Evolutionary conservation across 805 yeast genomes (phyloP), one percentile per base, ranked within the genome.

Genomic region (Saccharomycopsis synnaedendra): DNA sequence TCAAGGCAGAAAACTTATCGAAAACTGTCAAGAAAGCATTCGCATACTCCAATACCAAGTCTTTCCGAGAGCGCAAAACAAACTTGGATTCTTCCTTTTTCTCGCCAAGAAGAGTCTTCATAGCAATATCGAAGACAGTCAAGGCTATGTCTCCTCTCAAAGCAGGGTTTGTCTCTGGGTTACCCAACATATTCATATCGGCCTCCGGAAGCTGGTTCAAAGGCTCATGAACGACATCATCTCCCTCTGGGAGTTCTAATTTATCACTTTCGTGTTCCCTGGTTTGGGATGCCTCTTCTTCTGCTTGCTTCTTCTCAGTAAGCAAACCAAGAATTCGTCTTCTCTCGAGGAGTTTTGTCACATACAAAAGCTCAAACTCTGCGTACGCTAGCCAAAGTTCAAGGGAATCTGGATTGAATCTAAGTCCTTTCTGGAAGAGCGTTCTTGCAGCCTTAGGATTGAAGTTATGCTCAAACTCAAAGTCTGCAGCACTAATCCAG

Each of bases 401-500:
- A 11, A 70, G 62, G 5, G 81, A 75, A 44, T 85, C 89, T 2
- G 82, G 74, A 60, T 90, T 90, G 63, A 93, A 84, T 62, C 95
- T 73, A 39, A 93, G 69, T 33, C 83, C 95, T 55, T 84, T 77
- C 63, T 89, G 96, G 63, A 88, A 79, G 30, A 93, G 71, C 6
- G 78, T 77, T 63, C 99, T 75, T 28, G 97, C 89, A 42, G 95
- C 89, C 59, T 82, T 80, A 41, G 95, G 85, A 57, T 88, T 84
- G 39, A 90, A 85, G 63, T 93, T 87, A 32, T 75, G 76, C 56
- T 90, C 96, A 58, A 85, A 82, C 65, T 93, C 97, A 64, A 86
- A 87, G 60, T 85, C 85, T 32, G 97, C 96, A 29, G 96, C 97
- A 58, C 86, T 76, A 40, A 93, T 76, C 98, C 98, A 93, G 11